Evolutionary conservation across 768 basidiomycete species (phyloP).

Genomic region (Pleurotus giganteus): DNA sequence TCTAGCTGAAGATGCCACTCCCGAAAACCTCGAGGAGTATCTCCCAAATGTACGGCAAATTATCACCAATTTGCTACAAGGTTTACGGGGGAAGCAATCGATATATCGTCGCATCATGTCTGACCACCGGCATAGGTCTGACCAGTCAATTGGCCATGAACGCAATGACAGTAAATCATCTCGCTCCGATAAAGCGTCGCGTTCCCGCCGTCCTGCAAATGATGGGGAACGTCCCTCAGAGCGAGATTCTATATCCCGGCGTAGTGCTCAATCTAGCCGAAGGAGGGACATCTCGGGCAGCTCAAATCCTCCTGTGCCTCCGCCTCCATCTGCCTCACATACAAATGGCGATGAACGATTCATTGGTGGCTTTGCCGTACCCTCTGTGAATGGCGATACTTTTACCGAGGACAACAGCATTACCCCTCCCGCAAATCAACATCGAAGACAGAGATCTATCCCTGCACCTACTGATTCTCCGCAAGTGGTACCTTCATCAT

Average conservation of each 20-base stretch:
- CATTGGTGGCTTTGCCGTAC: constrained; percentile 48
- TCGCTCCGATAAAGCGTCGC: constrained; percentile 40
- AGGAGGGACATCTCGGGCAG: constrained; percentile 25
- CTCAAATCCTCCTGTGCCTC: neutral
- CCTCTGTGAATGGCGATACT: constrained; percentile 11
- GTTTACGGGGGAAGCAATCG: constrained; percentile 89
- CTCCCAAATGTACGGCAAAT: constrained; percentile 89
- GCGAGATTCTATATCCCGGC: constrained; percentile 33
- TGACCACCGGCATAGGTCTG: constrained; percentile 56
- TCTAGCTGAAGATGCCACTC: constrained; percentile 85
- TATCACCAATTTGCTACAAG: constrained; percentile 90
- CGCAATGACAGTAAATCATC: constrained; percentile 60
- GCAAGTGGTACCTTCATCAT: constrained; percentile 12
- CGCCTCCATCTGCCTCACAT: constrained; percentile 4
- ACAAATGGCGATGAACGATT: constrained; percentile 39
- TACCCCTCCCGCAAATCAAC: constrained; percentile 13
- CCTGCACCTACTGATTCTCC: constrained; percentile 15
- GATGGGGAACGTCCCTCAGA: constrained; percentile 39
- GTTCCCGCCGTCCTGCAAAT: constrained; percentile 46
- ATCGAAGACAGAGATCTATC: constrained; percentile 16
- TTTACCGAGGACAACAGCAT: constrained; percentile 15
- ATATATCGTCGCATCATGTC: constrained; percentile 76
- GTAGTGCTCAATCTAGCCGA: constrained; percentile 37
- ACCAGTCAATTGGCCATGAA: constrained; percentile 41
- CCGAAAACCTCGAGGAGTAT: constrained; percentile 83